Evolutionary conservation across 2,329 filamentous ascomycete genomes (phyloP), one percentile per base, ranked within the genome.

Genomic region (Coniochaeta ligniaria): DNA sequence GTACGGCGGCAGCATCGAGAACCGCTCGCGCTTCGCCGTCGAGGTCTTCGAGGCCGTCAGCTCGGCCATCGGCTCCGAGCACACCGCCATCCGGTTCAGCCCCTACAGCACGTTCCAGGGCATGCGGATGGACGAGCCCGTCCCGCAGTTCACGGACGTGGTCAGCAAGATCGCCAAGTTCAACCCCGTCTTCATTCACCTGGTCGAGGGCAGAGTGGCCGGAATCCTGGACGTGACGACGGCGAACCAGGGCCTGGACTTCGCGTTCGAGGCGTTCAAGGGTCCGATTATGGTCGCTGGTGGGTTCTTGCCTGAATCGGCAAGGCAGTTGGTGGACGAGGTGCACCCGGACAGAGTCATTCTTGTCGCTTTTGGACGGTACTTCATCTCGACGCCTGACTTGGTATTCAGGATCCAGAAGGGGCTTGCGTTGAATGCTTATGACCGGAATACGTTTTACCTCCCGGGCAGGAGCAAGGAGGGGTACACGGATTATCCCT

Each of bases 71-170:
- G 83, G 83, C 11, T 71, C 76, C 0, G 75, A 83, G 17, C 73
- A 74, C 59, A 74, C 76, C 8, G 80, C 73, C n/a, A 80, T 86
- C 57, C 76, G 85, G 7, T 66, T 88, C 20, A 79, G 74, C 6
- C 84, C 84, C 0, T 87, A 78, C 70, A 79, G 75, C 54, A 70
- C 69, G 2, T 88, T 83, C 75, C 83, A 87, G 64, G 78, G 76
- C 60, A 83, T 87, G 82, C 72, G 73, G 50, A 85, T 85, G 80
- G 68, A 69, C 0, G 79, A 88, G 54, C 83, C 85, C 0, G 63
- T 80, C 11, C 80, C 82, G 1, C 82, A 87, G 64, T 88, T 86
- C 68, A n/a, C n/a, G n/a, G n/a, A n/a, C n/a, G n/a, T n/a, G n/a
- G n/a, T 72, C 71, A 3, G 75, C 66, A 67, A 87, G n/a, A 73